A percentile compares a stretch with the other conserved stretches of the same genome.
These are phyloP conservation scores for Gnomoniopsis sp. DNA, from an alignment of 2,329 filamentous ascomycete species.

Conservation along the genomic window DNA sequence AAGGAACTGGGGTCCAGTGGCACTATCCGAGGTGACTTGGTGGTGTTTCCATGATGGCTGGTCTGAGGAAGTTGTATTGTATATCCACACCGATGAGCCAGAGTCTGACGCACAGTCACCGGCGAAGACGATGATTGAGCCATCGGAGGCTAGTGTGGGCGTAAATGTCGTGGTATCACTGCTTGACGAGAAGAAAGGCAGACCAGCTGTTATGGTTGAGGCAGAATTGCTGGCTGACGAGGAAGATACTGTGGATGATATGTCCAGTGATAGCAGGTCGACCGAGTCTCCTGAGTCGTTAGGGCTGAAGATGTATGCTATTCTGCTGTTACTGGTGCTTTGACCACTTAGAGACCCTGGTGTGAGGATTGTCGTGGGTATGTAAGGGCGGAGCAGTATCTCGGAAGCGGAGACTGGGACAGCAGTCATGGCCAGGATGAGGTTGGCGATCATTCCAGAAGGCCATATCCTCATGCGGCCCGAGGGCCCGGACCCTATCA, in stretches of 20 bases:
- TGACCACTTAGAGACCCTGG: conserved; percentile 40
- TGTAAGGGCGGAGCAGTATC: conserved; percentile 65
- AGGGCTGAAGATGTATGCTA: conserved; percentile 70
- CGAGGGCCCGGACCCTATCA: not conserved
- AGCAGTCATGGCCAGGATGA: conserved; percentile 13
- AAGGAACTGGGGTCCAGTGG: conserved; percentile 46
- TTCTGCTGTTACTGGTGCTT: conserved; percentile 32
- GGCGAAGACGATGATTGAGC: conserved; percentile 69
- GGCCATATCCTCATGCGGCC: not conserved
- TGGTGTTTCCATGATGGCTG: conserved; percentile 42
- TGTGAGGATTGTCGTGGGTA: conserved; percentile 69
- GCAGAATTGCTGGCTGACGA: conserved; percentile 38
- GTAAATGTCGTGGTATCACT: conserved; percentile 57
- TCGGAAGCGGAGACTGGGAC: conserved; percentile 18
- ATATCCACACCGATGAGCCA: conserved; percentile 65
- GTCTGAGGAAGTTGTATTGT: conserved; percentile 40
- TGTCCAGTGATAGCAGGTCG: conserved; percentile 62
- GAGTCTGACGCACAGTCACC: conserved; percentile 64
- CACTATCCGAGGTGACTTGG: conserved; percentile 21
- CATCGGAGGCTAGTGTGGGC: conserved; percentile 63
- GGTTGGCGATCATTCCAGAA: conserved; percentile 2
- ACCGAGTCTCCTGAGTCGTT: conserved; percentile 34
- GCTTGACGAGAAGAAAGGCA: conserved; percentile 59
- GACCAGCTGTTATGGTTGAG: conserved; percentile 45
- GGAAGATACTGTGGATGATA: conserved; percentile 54